Evolutionary conservation across 805 yeast species (phyloP), one percentile per base, ranked within the genome.

Genomic region (Saturnispora kantuleensis): DNA sequence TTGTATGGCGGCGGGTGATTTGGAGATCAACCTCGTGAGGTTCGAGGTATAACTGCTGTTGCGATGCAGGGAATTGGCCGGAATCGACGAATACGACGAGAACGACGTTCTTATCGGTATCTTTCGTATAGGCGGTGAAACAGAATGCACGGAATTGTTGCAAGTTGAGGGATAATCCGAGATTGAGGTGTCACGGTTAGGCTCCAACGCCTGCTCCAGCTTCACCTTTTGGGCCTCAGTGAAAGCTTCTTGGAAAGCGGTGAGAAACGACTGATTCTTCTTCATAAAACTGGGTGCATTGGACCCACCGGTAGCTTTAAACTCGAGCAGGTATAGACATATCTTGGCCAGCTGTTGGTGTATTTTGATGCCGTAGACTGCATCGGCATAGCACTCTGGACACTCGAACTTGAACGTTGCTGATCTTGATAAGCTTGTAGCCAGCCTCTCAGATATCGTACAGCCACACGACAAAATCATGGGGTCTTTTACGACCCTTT

Each of bases 391-490:
- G 13, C 46, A 38, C 21, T 16, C 29, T n/a, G 46, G 41, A 15
- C 46, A 43, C 10, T 17, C 30, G 38, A 31, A 37, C 7, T 17
- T 28, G 17, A 18, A 4, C 5, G 13, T 6, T 10, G 10, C 29
- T 10, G 21, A 17, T 4, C 16, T 29, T 35, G 40, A 35, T 42
- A 42, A 30, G n/a, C 21, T 50, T 2, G 45, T 46, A 1, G 57
- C 62, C 5, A 68, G 47, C 5, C 43, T 43, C 31, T 63, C 65
- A 1, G 71, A 64, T 5, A 69, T 53, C 2, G 69, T 41, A 50
- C 72, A 67, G 1, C 74, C 74, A 50, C 74, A 70, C 1, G 65
- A 50, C 3, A 68, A 49, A 29, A 65, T 56, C 2, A 62, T 55
- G 31, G 56, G 51, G 42, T 65, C 69, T n/a, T 48, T 45, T 11